Conservation (phyloP, 352 stramenopile genomes). For the Thraustotheca clavata region DNA sequence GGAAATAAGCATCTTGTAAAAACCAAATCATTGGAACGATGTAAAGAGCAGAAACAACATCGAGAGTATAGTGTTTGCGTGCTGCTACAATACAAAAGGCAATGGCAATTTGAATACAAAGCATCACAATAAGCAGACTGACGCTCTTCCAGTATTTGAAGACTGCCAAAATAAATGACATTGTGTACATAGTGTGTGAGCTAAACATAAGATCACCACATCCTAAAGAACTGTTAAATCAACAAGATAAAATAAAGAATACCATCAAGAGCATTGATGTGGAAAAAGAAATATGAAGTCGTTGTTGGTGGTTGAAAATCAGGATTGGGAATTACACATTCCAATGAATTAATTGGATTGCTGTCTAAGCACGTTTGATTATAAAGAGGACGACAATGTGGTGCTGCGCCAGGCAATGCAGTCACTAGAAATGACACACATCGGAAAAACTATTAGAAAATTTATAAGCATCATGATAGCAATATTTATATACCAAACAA, state of each 20-base stretch:
- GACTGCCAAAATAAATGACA: conserved; percentile 76
- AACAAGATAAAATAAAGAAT: neutral
- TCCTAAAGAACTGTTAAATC: conserved; percentile 25
- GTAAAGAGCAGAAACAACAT: conserved; percentile 85
- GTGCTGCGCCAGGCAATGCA: conserved; percentile 50
- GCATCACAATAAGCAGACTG: conserved; percentile 56
- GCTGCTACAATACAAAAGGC: conserved; percentile 81
- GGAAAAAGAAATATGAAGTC: conserved; percentile 43
- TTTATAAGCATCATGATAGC: neutral
- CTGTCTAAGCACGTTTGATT: conserved; percentile 38
- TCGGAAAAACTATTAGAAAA: conserved; percentile 34
- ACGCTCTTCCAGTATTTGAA: conserved; percentile 85
- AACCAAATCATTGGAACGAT: conserved; percentile 82
- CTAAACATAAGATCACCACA: conserved; percentile 90
- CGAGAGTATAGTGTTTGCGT: conserved; percentile 85
- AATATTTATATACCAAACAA: conserved; percentile 28
- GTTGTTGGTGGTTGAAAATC: conserved; percentile 52
- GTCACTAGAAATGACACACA: conserved; percentile 74
- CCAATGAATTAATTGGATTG: conserved; percentile 42
- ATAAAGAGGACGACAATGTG: conserved; percentile 60
- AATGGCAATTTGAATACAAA: conserved; percentile 67
- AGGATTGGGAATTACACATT: conserved; percentile 54
- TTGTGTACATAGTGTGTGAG: conserved; percentile 87
- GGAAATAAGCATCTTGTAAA: conserved; percentile 61
- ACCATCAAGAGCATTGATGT: conserved; percentile 67